These are phyloP conservation scores for Litsea cubeba DNA, from an alignment of 164 flowering plant genomes.

Conservation along the genomic window DNA sequence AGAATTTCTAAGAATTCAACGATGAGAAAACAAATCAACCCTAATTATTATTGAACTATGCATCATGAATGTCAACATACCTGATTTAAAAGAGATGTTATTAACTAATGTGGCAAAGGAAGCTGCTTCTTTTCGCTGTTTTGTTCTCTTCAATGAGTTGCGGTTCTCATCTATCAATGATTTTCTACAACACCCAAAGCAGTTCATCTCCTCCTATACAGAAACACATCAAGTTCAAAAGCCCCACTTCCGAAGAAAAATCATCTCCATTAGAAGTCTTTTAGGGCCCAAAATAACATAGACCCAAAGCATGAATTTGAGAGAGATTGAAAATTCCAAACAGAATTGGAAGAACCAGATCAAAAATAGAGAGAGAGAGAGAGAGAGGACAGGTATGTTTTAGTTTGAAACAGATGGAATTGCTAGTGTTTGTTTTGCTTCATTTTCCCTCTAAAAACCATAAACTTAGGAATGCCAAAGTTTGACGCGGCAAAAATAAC, in stretches of 20 bases:
- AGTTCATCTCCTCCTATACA: constrained; percentile 26
- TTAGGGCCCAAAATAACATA: no score
- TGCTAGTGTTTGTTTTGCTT: constrained; percentile 5
- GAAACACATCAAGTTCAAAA: neutral
- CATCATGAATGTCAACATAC: constrained; percentile 20
- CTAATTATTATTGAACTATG: no score
- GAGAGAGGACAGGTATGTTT: constrained; percentile 3
- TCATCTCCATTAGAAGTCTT: no score
- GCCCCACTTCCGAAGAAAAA: no score
- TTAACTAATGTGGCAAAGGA: constrained; percentile 42
- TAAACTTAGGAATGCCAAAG: constrained; percentile 13
- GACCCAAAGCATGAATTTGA: neutral
- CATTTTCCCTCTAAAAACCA: constrained; percentile 7
- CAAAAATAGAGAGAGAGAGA: neutral
- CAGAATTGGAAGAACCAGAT: neutral
- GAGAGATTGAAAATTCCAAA: neutral
- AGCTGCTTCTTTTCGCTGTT: constrained; percentile 29
- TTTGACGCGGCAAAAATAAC: constrained; percentile 24
- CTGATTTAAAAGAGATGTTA: constrained; percentile 56
- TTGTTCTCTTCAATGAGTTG: constrained; percentile 35
- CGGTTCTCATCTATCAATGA: constrained; percentile 10
- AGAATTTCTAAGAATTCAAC: no score
- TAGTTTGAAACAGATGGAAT: constrained; percentile 22
- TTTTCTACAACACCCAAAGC: constrained; percentile 45
- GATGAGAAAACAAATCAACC: no score